Evolutionary conservation across 306 rosid genomes (phyloP).

Genomic region (Cucurbita pepo): DNA sequence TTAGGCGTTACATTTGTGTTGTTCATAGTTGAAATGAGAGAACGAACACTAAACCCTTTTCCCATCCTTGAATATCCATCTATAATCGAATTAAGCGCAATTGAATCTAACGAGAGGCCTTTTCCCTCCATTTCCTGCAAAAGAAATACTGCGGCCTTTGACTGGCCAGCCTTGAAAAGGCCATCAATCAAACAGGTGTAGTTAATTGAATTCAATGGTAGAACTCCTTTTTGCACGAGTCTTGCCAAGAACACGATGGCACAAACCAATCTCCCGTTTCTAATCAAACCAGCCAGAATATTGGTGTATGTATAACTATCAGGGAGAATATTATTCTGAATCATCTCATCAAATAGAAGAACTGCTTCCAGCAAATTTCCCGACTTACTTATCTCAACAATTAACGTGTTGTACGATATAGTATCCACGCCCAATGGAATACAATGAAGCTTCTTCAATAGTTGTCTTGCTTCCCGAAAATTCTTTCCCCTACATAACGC

Average conservation of each 20-base stretch:
- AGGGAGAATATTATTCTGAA: slow-evolving; percentile 35
- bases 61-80: slow-evolving; percentile 55
- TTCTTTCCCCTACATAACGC: slow-evolving; percentile 49
- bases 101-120: slow-evolving; percentile 39
- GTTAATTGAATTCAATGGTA: slow-evolving; percentile 27
- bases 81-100: slow-evolving; percentile 34
- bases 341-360: slow-evolving; percentile 43
- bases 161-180: slow-evolving; percentile 53
- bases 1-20: slow-evolving; percentile 25
- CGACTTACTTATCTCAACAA: slow-evolving; percentile 30
- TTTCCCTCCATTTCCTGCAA: slow-evolving; percentile 50
- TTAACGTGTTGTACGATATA: slow-evolving; percentile 42
- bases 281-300: slow-evolving; percentile 47
- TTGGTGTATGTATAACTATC: slow-evolving; percentile 39
- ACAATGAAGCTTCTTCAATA: slow-evolving; percentile 27
- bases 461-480: slow-evolving; percentile 31
- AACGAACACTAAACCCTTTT: slow-evolving; percentile 22
- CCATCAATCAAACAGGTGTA: slow-evolving; percentile 48
- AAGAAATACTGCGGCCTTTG: slow-evolving; percentile 40
- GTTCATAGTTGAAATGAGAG: slow-evolving; percentile 37
- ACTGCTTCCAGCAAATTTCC: slow-evolving; percentile 45
- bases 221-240: slow-evolving; percentile 27
- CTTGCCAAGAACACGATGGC: slow-evolving; percentile 40
- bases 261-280: slow-evolving; percentile 39
- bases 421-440: slow-evolving; percentile 41